Evolutionary conservation across 148 eudicot species (phyloP).

Genomic region (Euryodendron excelsum): DNA sequence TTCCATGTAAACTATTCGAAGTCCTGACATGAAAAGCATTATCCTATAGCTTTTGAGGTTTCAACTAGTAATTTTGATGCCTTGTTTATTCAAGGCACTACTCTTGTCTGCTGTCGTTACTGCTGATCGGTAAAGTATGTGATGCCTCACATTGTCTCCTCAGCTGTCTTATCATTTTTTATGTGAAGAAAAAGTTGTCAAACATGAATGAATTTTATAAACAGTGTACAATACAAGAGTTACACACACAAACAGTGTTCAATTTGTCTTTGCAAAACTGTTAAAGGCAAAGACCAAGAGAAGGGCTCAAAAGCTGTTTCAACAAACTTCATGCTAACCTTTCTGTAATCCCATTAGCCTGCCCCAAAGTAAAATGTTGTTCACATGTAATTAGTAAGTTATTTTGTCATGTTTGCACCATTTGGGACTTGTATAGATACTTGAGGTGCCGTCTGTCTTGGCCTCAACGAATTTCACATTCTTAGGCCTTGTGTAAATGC

Average conservation of each 20-base stretch:
- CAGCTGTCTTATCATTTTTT: neutral
- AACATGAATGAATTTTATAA: neutral
- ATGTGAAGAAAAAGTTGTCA: neutral
- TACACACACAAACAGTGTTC: neutral
- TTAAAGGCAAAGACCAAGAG: neutral
- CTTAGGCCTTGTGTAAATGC: neutral
- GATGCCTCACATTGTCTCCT: neutral
- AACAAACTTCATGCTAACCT: neutral
- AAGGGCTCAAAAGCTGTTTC: neutral
- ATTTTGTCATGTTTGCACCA: neutral
- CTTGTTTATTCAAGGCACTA: neutral
- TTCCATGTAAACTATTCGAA: neutral
- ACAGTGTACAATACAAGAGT: neutral
- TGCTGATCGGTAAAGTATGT: neutral
- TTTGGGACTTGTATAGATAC: too few relatives aligned
- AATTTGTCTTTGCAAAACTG: neutral
- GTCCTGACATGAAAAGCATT: neutral
- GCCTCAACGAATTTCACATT: neutral
- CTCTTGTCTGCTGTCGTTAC: neutral
- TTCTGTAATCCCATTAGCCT: neutral
- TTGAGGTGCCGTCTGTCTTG: too few relatives aligned
- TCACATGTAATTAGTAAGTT: neutral
- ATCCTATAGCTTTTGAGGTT: neutral
- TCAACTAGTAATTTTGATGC: neutral
- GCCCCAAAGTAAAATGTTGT: neutral